Conservation (phyloP, 345 rosid genomes). For the Brassica juncea region DNA sequence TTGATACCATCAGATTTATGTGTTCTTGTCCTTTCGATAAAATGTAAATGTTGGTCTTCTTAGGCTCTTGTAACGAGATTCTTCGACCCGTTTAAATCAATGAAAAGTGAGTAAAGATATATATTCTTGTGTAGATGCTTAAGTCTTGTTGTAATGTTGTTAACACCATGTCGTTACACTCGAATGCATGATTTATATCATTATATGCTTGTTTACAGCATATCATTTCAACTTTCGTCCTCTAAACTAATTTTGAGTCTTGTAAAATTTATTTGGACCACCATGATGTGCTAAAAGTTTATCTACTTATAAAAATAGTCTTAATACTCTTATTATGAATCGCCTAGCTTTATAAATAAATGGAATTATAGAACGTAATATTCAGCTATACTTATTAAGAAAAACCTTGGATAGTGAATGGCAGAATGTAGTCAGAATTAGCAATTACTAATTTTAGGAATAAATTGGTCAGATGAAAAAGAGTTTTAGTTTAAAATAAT, state of each 20-base stretch:
- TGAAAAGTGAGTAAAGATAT: conserved; percentile 17
- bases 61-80: conserved; percentile 21
- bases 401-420: conserved; percentile 17
- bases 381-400: conserved; percentile 3
- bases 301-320: background rate
- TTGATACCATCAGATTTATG: background rate
- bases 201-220: background rate
- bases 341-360: background rate
- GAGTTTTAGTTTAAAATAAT: background rate
- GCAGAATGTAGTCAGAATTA: conserved; percentile 5
- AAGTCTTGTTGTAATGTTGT: conserved; percentile 23
- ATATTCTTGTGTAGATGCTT: conserved; percentile 22
- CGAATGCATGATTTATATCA: background rate
- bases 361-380: conserved; percentile 8
- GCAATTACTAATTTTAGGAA: conserved; percentile 20
- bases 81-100: conserved; percentile 28
- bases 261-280: background rate
- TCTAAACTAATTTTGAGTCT: background rate
- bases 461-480: conserved; percentile 27
- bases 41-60: background rate
- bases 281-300: background rate
- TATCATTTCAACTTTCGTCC: background rate
- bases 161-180: conserved; percentile 32
- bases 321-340: background rate
- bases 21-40: conserved; percentile 7